Conservation (phyloP, 1,284 basidiomycete genomes). For the Cutaneotrichosporon arboriforme region DNA sequence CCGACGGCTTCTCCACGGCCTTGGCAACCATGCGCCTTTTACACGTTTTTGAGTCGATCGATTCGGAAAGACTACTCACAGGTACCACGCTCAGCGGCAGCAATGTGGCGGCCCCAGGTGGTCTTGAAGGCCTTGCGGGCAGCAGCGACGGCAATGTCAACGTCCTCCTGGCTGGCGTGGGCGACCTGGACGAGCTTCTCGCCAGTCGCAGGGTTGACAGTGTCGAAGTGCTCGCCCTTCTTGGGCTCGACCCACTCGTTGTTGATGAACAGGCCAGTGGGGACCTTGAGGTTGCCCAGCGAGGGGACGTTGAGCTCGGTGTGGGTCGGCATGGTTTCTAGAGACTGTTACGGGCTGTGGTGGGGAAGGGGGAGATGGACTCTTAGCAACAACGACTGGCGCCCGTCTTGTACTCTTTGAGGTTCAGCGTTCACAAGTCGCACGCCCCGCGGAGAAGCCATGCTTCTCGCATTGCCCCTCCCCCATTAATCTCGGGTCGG, state of each 20-base stretch:
- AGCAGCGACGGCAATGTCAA: conserved; percentile 73
- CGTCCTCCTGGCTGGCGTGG: conserved; percentile 54
- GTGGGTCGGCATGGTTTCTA: conserved; percentile 12
- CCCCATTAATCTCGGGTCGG: no score
- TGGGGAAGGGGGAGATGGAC: not conserved
- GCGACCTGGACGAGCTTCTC: conserved; percentile 39
- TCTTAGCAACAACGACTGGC: not conserved
- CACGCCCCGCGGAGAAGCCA: no score
- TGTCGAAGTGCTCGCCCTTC: conserved; percentile 27
- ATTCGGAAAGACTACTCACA: conserved; percentile 22
- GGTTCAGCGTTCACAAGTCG: no score
- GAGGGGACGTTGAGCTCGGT: conserved; percentile 21
- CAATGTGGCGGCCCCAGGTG: conserved; percentile 82
- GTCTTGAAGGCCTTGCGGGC: conserved; percentile 76
- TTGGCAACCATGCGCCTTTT: no score
- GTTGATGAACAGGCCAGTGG: conserved; percentile 76
- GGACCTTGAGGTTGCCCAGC: conserved; percentile 54
- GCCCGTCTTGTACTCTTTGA: no score
- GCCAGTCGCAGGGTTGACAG: conserved; percentile 54
- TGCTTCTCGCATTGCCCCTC: no score
- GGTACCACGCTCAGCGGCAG: conserved; percentile 70
- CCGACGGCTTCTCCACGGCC: not conserved
- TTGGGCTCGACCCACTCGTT: conserved; percentile 35
- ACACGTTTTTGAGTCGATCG: no score
- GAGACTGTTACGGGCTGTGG: not conserved